Evolutionary conservation across 2,329 filamentous ascomycete species (phyloP).

Genomic region (Penicillium fuscoglaucum): DNA sequence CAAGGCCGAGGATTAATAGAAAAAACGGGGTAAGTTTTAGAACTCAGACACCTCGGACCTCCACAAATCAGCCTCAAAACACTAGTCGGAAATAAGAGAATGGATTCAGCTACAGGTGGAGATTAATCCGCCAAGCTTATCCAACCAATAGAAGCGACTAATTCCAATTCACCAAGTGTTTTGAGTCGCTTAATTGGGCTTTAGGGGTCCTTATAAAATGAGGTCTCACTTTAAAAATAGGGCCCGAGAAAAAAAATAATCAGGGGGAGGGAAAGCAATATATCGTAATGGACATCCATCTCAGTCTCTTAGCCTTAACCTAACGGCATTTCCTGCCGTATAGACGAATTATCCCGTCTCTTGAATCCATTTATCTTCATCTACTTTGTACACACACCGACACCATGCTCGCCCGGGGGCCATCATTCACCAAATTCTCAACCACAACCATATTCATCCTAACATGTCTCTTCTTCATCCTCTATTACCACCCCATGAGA

Average conservation of each 20-base stretch:
- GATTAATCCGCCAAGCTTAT: neutral
- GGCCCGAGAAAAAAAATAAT: neutral
- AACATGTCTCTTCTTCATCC: constrained; percentile 7
- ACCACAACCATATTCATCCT: constrained; percentile 2
- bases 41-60: neutral
- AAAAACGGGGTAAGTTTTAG: neutral
- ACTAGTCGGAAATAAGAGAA: neutral
- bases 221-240: constrained; percentile 8
- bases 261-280: neutral
- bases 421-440: constrained; percentile 3
- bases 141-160: neutral
- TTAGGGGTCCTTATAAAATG: neutral
- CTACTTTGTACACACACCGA: neutral
- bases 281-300: neutral
- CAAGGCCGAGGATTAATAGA: neutral
- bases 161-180: neutral
- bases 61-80: neutral
- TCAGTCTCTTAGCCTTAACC: neutral
- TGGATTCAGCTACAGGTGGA: neutral
- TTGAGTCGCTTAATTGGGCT: neutral
- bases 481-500: constrained; percentile 1
- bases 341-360: neutral
- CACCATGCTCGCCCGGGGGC: neutral
- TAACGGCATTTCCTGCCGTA: neutral
- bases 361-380: neutral